These are phyloP conservation scores for Serendipita sp. DNA, from an alignment of 768 basidiomycete species.

Conservation along the genomic window DNA sequence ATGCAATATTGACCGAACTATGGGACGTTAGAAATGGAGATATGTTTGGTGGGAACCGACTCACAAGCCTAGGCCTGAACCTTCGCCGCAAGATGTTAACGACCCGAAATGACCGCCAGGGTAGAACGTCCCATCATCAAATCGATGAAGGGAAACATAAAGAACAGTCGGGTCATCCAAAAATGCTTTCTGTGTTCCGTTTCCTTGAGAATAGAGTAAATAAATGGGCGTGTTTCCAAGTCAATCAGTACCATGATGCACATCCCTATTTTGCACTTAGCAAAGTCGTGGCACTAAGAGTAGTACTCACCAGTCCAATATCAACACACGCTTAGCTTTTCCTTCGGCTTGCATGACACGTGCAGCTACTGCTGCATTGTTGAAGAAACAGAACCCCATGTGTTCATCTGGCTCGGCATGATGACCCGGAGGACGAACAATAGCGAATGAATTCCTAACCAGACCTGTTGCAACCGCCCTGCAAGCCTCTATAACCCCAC, in stretches of 20 bases:
- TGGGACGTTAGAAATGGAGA: background rate
- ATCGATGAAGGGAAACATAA: constrained; percentile 90
- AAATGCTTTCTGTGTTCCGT: constrained; percentile 93
- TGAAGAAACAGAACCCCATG: constrained; percentile 99
- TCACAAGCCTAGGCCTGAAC: constrained; percentile 71
- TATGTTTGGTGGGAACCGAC: constrained; percentile 17
- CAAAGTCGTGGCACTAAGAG: background rate
- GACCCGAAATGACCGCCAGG: constrained; percentile 84
- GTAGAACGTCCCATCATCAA: constrained; percentile 83
- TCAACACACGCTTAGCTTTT: constrained; percentile 62
- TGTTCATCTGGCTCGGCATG: constrained; percentile 96
- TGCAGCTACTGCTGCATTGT: constrained; percentile 90
- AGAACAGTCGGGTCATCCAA: constrained; percentile 82
- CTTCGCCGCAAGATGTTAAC: constrained; percentile 73
- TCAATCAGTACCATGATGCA: constrained; percentile 59
- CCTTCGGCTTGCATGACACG: constrained; percentile 61
- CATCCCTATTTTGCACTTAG: constrained; percentile 48
- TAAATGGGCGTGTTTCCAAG: background rate
- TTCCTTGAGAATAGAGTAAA: constrained; percentile 36
- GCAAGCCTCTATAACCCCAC: constrained; percentile 84
- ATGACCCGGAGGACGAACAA: constrained; percentile 93
- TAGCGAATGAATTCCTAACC: constrained; percentile 78
- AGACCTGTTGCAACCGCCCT: constrained; percentile 68
- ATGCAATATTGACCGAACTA: constrained; percentile 92
- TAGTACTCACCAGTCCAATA: constrained; percentile 75